Base-by-base conservation (phyloP, 225 moss, liverwort and hornwort genomes). In the Rhytidiadelphus loreus region DNA sequence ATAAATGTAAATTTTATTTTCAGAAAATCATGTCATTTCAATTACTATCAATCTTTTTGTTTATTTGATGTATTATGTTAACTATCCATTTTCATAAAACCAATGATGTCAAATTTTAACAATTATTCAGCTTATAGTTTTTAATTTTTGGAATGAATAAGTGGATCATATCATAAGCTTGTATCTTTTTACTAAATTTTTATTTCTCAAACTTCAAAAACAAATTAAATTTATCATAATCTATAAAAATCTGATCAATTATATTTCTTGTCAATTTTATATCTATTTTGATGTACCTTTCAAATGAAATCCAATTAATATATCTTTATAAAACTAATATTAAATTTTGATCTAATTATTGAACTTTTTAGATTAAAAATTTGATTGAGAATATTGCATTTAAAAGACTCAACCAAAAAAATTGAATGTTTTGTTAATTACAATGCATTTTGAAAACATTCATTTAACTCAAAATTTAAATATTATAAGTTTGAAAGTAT, bases 51-150 rank as follows among this genome's bases (percentile, higher is more conserved):
- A 16, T n/a, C 3, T 77, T 77, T 55, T 30, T 37, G 24, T 24
- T 15, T 9, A 37, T 55, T 37, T 55, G 15, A 37, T 37, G 9
- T 35, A 77, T 24, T 37, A 6, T 14, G 0, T 15, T 9, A 9
- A 9, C 2, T 24, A 24, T 37, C 55, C 1, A 37, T 58, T 58
- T n/a, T 57, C 0, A 58, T 58, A 29, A 3, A 79, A 79, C 26
- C 0, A 28, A 12, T 25, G 10, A n/a, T n/a, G 11, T 46, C 17
- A 20, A 50, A 48, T 32, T 32, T 48, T 48, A 48, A 75, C 7
- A 48, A 48, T 32, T 57, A 26, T 18, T 25, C 9, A 17, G 39
- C n/a, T n/a, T n/a, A 18, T 0, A 16, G 2, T 2, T 17, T 0
- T 30, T 19, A 4, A 20, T 25, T 19, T 39, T 41, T 29, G 2